Evolutionary conservation across 441 rosid species (phyloP).

Genomic region (Gossypium trilobum): DNA sequence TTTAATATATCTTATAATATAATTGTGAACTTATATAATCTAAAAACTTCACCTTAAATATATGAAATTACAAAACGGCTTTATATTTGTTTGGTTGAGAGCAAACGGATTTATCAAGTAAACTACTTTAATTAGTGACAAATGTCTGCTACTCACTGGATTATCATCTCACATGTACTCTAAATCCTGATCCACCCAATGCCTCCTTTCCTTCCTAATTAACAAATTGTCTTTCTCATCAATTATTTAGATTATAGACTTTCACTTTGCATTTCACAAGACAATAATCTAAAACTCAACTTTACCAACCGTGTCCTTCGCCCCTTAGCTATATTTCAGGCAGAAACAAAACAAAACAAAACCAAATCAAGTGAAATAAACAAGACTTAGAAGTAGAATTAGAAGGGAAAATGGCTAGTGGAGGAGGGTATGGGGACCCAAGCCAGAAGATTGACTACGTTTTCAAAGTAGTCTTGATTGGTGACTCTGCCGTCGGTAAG

Average conservation of each 20-base stretch:
- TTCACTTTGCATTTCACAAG: background rate
- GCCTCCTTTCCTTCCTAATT: background rate
- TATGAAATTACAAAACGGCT: no score
- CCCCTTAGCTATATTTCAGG: conserved; percentile 1
- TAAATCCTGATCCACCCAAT: background rate
- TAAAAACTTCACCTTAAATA: no score
- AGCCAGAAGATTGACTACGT: conserved; percentile 75
- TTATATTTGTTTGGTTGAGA: no score
- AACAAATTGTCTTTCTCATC: background rate
- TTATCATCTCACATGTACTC: background rate
- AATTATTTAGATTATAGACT: background rate
- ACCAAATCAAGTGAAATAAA: background rate
- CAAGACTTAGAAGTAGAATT: background rate
- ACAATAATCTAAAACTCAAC: background rate
- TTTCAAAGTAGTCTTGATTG: conserved; percentile 67
- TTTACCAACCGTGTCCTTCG: background rate
- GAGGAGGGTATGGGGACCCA: conserved; percentile 67
- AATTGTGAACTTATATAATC: no score
- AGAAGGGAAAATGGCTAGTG: conserved; percentile 33
- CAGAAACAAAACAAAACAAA: background rate
- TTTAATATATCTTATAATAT: no score
- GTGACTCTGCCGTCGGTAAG: conserved; percentile 66
- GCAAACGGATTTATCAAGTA: background rate
- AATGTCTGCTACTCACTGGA: background rate
- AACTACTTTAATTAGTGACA: background rate